A percentile compares a stretch with the other conserved stretches of the same genome.
Conservation (phyloP, 208 protist genomes). For the Acanthamoeba royreba region DNA sequence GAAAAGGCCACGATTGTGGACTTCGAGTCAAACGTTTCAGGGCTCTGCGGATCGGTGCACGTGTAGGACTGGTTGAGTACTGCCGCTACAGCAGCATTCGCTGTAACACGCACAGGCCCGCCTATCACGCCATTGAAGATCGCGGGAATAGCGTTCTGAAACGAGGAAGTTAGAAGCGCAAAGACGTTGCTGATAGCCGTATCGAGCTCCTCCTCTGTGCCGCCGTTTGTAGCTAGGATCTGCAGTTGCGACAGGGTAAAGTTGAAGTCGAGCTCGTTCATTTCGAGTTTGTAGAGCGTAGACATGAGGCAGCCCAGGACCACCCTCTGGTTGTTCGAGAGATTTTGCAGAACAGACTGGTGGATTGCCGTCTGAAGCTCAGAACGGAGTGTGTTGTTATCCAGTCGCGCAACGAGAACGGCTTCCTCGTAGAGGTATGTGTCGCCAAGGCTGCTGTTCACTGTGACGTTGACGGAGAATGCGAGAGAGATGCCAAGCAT, state of each 20-base stretch:
- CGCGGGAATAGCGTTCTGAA: slow-evolving; percentile 19
- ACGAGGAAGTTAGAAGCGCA: background rate
- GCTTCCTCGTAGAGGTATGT: slow-evolving; percentile 36
- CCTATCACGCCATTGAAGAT: slow-evolving; percentile 36
- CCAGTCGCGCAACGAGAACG: background rate
- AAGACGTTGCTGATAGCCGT: slow-evolving; percentile 40
- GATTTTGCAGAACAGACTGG: background rate
- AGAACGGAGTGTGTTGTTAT: background rate
- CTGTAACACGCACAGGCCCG: background rate
- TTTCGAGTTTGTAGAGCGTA: background rate
- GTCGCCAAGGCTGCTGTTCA: background rate
- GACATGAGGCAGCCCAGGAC: background rate
- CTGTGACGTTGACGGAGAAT: slow-evolving; percentile 36
- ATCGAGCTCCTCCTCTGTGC: slow-evolving; percentile 36
- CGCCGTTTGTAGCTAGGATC: background rate
- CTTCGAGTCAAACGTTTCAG: background rate
- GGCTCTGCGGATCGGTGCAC: background rate
- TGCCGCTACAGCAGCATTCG: background rate
- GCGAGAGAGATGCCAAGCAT: background rate
- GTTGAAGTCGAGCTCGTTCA: background rate
- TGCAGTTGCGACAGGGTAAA: background rate
- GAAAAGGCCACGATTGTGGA: background rate
- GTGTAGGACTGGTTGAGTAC: background rate
- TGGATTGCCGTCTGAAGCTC: background rate
- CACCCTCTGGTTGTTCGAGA: background rate